phyloP scores from a whole-genome alignment of 495 filamentous ascomycete species.

The Lindgomyces ingoldianus region DNA sequence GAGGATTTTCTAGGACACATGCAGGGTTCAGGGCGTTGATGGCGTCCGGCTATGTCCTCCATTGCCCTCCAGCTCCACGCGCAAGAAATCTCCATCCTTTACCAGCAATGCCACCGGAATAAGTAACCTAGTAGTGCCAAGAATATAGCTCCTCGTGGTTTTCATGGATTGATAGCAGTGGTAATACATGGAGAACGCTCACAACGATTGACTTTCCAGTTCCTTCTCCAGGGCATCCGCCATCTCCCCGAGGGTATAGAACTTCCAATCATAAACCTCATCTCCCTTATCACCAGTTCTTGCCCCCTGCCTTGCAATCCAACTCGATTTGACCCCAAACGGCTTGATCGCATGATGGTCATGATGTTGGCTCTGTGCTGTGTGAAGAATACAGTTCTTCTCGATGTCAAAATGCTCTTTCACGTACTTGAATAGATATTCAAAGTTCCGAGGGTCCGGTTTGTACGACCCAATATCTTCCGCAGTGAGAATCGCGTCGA shows the following conservation, averaged over 20 bases:
- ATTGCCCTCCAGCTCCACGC: too few relatives aligned
- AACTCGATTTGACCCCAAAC: slow-evolving; percentile 22
- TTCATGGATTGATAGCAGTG: too few relatives aligned
- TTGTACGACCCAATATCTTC: slow-evolving; percentile 37
- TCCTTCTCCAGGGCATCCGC: slow-evolving; percentile 29
- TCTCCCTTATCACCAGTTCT: slow-evolving; percentile 20
- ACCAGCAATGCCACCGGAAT: too few relatives aligned
- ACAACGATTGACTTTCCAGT: too few relatives aligned
- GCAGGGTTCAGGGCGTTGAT: too few relatives aligned
- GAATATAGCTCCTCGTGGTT: too few relatives aligned
- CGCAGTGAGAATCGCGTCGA: slow-evolving; percentile 29
- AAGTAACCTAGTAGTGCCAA: too few relatives aligned
- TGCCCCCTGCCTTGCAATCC: slow-evolving; percentile 23
- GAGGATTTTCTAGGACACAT: too few relatives aligned
- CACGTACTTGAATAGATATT: slow-evolving; percentile 27
- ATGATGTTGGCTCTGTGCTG: slow-evolving; percentile 31
- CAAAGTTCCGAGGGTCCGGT: slow-evolving; percentile 31
- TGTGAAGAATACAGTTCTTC: slow-evolving; percentile 30
- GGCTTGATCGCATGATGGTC: slow-evolving; percentile 30
- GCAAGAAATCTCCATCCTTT: too few relatives aligned
- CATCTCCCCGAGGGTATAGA: slow-evolving; percentile 29
- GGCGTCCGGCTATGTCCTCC: too few relatives aligned
- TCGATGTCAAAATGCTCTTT: slow-evolving; percentile 25
- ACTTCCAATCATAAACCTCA: slow-evolving; percentile 27
- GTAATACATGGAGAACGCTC: too few relatives aligned